A percentile compares a stretch with the other conserved stretches of the same genome.
These are phyloP conservation scores for Hygrophila difformis DNA, from an alignment of 257 asterid genomes.

Conservation along the genomic window DNA sequence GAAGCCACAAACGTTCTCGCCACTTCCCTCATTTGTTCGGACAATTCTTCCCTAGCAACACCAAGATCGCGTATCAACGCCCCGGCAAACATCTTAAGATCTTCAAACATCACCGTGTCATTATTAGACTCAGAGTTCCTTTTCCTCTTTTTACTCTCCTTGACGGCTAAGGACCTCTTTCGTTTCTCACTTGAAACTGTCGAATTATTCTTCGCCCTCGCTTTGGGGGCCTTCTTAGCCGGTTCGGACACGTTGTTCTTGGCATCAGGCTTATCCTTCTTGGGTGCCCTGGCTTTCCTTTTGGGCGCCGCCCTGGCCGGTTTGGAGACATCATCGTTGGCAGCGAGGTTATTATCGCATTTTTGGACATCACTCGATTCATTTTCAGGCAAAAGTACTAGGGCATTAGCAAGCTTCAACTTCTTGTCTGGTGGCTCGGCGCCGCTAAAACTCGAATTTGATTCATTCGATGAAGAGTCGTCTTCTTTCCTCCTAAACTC, in stretches of 20 bases:
- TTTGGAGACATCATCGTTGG: background rate
- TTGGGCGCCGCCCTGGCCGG: conserved; percentile 12
- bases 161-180: background rate
- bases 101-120: conserved; percentile 18
- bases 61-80: conserved; percentile 31
- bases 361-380: conserved; percentile 9
- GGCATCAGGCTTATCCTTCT: background rate
- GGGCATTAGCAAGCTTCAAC: conserved; percentile 15
- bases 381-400: conserved; percentile 14
- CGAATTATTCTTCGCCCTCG: conserved; percentile 6
- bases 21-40: conserved; percentile 26
- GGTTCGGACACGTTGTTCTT: no score
- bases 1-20: conserved; percentile 10
- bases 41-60: conserved; percentile 27
- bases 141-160: conserved; percentile 12
- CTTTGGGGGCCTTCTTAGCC: no score
- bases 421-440: conserved; percentile 1
- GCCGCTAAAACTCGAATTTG: conserved; percentile 6
- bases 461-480: conserved; percentile 25
- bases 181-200: background rate
- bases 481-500: conserved; percentile 38
- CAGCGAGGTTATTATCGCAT: conserved; percentile 3
- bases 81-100: conserved; percentile 26
- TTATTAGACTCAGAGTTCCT: background rate
- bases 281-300: background rate